Evolutionary conservation across 1,284 basidiomycete genomes (phyloP).

Genomic region (Psilocybe mexicana): DNA sequence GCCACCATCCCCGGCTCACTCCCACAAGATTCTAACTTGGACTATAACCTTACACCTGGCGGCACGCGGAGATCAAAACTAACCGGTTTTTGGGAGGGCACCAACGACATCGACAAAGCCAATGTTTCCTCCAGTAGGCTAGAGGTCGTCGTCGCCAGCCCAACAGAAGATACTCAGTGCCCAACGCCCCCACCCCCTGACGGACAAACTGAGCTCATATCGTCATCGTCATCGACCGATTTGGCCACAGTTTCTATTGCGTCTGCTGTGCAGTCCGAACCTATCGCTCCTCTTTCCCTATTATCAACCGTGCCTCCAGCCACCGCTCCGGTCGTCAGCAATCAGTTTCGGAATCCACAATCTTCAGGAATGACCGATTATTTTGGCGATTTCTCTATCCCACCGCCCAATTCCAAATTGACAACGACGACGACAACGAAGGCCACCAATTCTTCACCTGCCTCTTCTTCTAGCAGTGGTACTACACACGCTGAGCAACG

Average conservation of each 20-base stretch:
- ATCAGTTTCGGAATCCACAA: slow-evolving; percentile 10
- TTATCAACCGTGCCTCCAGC: slow-evolving; percentile 24
- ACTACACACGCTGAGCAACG: background rate
- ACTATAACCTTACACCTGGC: slow-evolving; percentile 45
- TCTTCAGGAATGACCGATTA: slow-evolving; percentile 29
- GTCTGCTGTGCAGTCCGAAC: background rate
- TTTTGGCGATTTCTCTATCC: slow-evolving; percentile 27
- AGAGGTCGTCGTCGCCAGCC: slow-evolving; percentile 21
- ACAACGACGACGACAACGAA: background rate
- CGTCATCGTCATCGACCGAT: background rate
- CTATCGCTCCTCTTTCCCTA: background rate
- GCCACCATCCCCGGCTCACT: slow-evolving; percentile 70
- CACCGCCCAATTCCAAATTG: slow-evolving; percentile 2
- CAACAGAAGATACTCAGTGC: slow-evolving; percentile 11
- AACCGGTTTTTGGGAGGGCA: slow-evolving; percentile 72
- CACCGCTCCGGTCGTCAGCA: slow-evolving; percentile 25
- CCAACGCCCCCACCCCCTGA: background rate
- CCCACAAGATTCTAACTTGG: slow-evolving; percentile 28
- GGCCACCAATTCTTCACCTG: slow-evolving; percentile 5
- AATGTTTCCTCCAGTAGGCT: slow-evolving; percentile 13
- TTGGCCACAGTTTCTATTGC: background rate
- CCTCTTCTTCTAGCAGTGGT: background rate
- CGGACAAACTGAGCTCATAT: background rate
- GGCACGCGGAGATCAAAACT: slow-evolving; percentile 55
- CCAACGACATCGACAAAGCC: slow-evolving; percentile 35